A percentile compares a stretch with the other conserved stretches of the same genome.
These are phyloP conservation scores for Euphorbia lathyris DNA, from an alignment of 345 rosid genomes.

Conservation along the genomic window DNA sequence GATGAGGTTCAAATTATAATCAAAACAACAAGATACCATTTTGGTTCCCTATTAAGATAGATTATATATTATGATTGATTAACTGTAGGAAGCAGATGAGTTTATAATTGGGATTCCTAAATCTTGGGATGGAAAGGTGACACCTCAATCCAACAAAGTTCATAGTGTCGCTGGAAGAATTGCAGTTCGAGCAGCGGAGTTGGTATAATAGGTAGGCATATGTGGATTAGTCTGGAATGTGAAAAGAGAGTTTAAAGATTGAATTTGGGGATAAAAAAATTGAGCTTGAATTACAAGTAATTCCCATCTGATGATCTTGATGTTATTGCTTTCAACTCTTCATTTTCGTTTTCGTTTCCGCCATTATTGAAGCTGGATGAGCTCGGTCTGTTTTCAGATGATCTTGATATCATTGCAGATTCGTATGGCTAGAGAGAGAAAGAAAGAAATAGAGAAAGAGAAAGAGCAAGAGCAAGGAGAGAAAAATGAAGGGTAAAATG, in stretches of 20 bases:
- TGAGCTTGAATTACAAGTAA: constrained; percentile 25
- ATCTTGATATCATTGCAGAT: too few species aligned
- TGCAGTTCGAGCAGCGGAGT: constrained; percentile 48
- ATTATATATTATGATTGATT: too few species aligned
- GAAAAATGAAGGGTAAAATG: too few species aligned
- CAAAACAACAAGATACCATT: not conserved
- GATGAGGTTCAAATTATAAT: constrained; percentile 46
- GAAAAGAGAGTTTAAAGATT: constrained; percentile 19
- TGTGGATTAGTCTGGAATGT: constrained; percentile 15
- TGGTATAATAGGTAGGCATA: constrained; percentile 36
- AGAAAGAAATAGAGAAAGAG: too few species aligned
- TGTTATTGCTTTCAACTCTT: too few species aligned
- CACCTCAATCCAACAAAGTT: constrained; percentile 78
- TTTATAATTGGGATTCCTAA: constrained; percentile 79
- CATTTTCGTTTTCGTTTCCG: constrained; percentile 19
- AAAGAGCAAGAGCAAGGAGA: too few species aligned
- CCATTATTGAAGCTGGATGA: constrained; percentile 24
- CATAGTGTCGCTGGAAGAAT: constrained; percentile 80
- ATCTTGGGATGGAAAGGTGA: constrained; percentile 77
- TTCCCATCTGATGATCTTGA: too few species aligned
- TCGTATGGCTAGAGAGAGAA: too few species aligned
- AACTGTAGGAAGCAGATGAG: constrained; percentile 68
- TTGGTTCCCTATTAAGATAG: not conserved
- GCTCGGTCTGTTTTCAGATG: constrained; percentile 25
- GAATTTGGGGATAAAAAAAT: constrained; percentile 23